Conservation (phyloP, 805 yeast genomes). For the Clavispora santaluciae region DNA sequence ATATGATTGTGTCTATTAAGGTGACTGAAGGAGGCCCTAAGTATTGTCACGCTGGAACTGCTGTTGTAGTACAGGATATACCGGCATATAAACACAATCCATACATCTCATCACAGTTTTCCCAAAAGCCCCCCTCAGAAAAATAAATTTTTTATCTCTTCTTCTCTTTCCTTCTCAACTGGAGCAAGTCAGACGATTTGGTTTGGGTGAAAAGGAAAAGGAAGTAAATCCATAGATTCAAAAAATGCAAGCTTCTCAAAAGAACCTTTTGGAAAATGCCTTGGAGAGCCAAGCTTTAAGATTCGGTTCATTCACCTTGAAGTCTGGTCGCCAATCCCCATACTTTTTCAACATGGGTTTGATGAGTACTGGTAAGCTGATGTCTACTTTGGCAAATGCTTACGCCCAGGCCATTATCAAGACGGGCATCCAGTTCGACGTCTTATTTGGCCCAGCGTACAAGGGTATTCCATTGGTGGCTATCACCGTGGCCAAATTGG, state of each 20-base stretch:
- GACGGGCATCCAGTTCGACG: conserved; percentile 79
- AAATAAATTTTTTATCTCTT: neutral
- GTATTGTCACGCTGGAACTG: no score
- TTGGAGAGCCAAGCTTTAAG: conserved; percentile 75
- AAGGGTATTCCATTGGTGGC: conserved; percentile 97
- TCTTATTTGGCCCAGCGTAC: conserved; percentile 95
- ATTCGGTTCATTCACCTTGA: conserved; percentile 85
- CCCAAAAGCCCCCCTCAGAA: neutral
- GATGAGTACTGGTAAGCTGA: conserved; percentile 72
- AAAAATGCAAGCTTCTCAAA: conserved; percentile 47
- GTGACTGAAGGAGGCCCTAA: no score
- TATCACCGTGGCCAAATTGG: conserved; percentile 84
- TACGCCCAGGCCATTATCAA: conserved; percentile 85
- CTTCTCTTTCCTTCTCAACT: conserved; percentile 7
- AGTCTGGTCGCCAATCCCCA: conserved; percentile 92
- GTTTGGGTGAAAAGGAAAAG: conserved; percentile 2
- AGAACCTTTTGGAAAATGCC: conserved; percentile 74
- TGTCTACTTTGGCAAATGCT: conserved; percentile 78
- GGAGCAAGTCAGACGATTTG: conserved; percentile 9
- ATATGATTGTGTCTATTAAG: no score
- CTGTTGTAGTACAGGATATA: neutral
- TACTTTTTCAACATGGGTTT: conserved; percentile 82
- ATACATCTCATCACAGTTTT: no score
- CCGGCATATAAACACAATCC: no score
- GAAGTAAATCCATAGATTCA: neutral